Evolutionary conservation across 768 basidiomycete species (phyloP), one percentile per base, ranked within the genome.

Genomic region (Phaeolepiota aurea): DNA sequence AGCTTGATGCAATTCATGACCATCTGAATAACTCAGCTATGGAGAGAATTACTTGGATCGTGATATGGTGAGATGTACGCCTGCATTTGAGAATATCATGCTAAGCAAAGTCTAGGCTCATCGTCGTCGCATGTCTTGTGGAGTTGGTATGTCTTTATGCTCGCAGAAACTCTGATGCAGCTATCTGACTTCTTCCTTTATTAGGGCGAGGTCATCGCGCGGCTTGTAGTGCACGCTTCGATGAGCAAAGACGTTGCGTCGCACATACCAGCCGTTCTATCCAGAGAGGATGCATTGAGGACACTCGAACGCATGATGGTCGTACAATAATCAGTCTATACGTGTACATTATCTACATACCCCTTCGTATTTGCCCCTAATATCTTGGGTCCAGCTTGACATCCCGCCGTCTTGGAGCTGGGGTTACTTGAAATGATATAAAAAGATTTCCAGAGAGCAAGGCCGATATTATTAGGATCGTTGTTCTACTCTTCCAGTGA

Each of bases 1-100:
- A 92, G 88, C 69, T 93, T 45, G 87, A 89, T 48, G 85, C 86
- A 32, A 93, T 96, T 48, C 92, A 96, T 51, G 89, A 94, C 49
- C 90, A 94, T 53, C 61, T 96, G 39, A 94, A 94, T 52, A 85
- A 86, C 46, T 77, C 72, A 36, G 87, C 87, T 9, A 93, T 92
- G 85, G 83, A 87, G 44, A 74, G 89, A 18, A 91, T 94, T 52
- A 96, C 92, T 34, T 68, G 61, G 66, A 64, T 67, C 20, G 56
- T 66, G 38, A 72, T 71, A 41, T 74, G 72, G 59, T 72, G 53
- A 30, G 61, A 53, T 53, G 54, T 28, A 7, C n/a, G 25, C 7
- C n/a, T 28, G n/a, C n/a, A 7, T 7, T n/a, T n/a, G 7, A 7
- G 25, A 28, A 7, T n/a, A 28, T 28, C 25, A 7, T 28, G n/a